A percentile compares a stretch with the other conserved stretches of the same genome.
Conservation (phyloP, 2,329 filamentous ascomycete genomes). For the Rutstroemia sp. region DNA sequence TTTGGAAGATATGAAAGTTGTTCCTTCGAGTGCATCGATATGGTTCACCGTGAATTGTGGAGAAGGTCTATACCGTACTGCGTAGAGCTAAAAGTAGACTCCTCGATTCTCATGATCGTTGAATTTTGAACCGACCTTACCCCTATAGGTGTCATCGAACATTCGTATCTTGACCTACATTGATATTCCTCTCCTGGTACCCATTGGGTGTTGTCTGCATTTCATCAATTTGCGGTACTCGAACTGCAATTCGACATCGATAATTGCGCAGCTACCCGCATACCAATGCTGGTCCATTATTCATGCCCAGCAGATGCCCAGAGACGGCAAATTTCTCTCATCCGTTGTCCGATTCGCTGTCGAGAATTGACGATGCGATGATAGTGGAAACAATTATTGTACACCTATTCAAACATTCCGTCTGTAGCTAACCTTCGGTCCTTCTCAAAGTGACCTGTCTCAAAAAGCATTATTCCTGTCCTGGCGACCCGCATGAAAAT, state of each 20-base stretch:
- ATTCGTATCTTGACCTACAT: background rate
- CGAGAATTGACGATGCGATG: background rate
- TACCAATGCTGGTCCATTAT: background rate
- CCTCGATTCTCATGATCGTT: background rate
- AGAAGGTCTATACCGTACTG: no score
- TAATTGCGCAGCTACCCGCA: slow-evolving; percentile 2
- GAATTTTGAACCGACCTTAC: background rate
- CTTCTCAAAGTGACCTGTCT: slow-evolving; percentile 18
- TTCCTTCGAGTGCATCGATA: no score
- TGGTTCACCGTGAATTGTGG: no score
- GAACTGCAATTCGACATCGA: slow-evolving; percentile 4
- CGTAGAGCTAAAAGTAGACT: background rate
- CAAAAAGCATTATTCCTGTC: slow-evolving; percentile 1
- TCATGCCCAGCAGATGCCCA: background rate
- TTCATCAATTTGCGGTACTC: background rate
- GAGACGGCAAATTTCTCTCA: background rate
- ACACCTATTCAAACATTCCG: slow-evolving; percentile 1
- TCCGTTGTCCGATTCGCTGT: background rate
- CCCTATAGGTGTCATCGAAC: background rate
- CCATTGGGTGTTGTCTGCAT: background rate
- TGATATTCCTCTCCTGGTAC: background rate
- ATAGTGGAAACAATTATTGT: background rate
- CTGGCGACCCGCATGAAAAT: slow-evolving; percentile 25
- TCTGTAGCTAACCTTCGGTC: slow-evolving; percentile 9
- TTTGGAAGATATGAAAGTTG: no score